Evolutionary conservation across 2,329 filamentous ascomycete species (phyloP), one percentile per base, ranked within the genome.

Genomic region (Fusarium sororula): DNA sequence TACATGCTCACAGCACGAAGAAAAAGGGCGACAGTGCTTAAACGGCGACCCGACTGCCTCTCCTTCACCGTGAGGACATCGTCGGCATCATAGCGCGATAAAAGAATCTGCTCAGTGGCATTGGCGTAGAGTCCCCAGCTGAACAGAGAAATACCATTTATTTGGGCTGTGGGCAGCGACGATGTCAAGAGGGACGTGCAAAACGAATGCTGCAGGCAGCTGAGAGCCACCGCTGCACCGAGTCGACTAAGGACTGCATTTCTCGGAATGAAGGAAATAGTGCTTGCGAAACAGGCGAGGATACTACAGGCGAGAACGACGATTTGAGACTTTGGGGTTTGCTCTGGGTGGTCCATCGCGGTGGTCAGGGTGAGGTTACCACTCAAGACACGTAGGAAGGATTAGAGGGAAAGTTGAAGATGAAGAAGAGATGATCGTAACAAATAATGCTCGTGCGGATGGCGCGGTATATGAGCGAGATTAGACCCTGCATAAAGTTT

Each of bases 21-120:
- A 4, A 67, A 20, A 17, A 24, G 30, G 0, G 11, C 6, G 3
- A 7, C 2, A 5, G 18, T 12, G 12, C 39, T 26, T 18, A 38
- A 28, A 1, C 2, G 3, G 4, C 14, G 20, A 1, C 7, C 13
- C 2, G 4, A 6, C 7, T 3, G 17, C 2, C 5, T 28, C 2
- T 61, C 47, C 1, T 32, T 3, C 3, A 32, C 18, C 0, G 24
- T 7, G 6, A 11, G 18, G 0, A 68, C 6, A 11, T 67, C 65
- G 1, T 18, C 28, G 1, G 20, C 22, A 12, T 44, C 0, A 2
- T 54, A 42, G 14, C 30, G 30, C 1, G 65, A 68, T 7, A 68
- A n/a, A 0, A 68, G 47, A 11, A 67, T 20, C 5, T 68, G 54
- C 5, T 68, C 65, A 1, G 35, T 20, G 10, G 24, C 32, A 18